Percentiles rank a stretch among this genome's conserved stretches.
Evolutionary conservation across 192 early-diverging fungal species (phyloP).

Genomic region (Pilobolus umbonatus): DNA sequence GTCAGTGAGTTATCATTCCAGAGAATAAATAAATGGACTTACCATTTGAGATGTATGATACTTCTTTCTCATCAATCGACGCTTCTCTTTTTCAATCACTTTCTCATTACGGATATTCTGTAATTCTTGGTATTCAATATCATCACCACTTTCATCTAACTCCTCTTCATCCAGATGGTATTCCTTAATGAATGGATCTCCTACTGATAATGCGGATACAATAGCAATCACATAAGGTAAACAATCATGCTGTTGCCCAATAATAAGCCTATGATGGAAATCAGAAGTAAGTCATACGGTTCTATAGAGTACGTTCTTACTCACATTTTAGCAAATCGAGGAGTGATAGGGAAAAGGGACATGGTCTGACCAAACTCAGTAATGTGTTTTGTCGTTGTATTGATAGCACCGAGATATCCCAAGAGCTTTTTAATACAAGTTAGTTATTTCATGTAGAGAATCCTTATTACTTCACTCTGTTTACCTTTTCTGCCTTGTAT

Average conservation of each 20-base stretch:
- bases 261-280: constrained; percentile 67
- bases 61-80: constrained; percentile 51
- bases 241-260: constrained; percentile 81
- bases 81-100: constrained; percentile 55
- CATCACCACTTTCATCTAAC: constrained; percentile 49
- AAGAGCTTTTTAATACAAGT: constrained; percentile 42
- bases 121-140: constrained; percentile 45
- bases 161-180: constrained; percentile 56
- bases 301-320: not conserved
- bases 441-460: not conserved
- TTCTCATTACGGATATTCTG: constrained; percentile 54
- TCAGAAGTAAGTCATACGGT: not conserved
- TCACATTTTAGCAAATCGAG: constrained; percentile 87
- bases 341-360: constrained; percentile 87
- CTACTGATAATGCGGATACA: constrained; percentile 88
- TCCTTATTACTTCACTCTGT: not conserved
- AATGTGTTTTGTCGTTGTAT: constrained; percentile 56
- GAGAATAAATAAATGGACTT: not conserved
- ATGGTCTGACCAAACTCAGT: constrained; percentile 84
- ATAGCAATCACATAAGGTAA: constrained; percentile 87
- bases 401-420: constrained; percentile 72
- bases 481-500: constrained; percentile 67
- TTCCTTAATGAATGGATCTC: constrained; percentile 87
- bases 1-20: not conserved
- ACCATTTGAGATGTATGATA: constrained; percentile 71